phyloP scores from a whole-genome alignment of 345 rosid genomes.

The Populus tremula region DNA sequence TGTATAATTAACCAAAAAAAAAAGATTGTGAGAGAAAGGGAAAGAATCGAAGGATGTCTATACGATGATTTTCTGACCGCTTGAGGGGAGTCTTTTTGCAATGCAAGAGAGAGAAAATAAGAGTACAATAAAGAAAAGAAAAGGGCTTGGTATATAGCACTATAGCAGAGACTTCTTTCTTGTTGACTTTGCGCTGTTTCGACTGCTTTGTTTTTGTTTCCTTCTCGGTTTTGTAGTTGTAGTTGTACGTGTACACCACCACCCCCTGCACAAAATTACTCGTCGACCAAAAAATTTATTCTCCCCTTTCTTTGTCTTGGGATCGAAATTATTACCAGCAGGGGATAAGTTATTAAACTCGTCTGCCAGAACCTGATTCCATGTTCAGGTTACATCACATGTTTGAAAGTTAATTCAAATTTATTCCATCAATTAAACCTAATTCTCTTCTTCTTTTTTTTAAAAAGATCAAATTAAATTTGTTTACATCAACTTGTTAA shows the following conservation, averaged over 20 bases:
- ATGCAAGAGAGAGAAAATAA: not conserved
- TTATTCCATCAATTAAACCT: too few species aligned
- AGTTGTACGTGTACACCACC: not conserved
- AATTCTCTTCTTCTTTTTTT: too few species aligned
- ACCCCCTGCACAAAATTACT: not conserved
- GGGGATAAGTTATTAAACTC: not conserved
- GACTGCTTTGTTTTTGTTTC: not conserved
- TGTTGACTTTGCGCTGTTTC: conserved; percentile 41
- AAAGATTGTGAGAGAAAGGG: not conserved
- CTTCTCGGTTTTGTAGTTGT: not conserved
- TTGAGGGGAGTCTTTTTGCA: conserved; percentile 6
- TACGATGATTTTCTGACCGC: conserved; percentile 18
- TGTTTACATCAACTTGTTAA: too few species aligned
- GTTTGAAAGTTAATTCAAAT: too few species aligned
- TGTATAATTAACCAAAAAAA: not conserved
- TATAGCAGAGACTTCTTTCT: conserved; percentile 12
- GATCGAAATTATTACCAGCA: not conserved
- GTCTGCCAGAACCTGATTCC: too few species aligned
- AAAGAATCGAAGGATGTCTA: conserved; percentile 8
- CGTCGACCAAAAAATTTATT: not conserved
- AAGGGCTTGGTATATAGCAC: not conserved
- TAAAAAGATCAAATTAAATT: too few species aligned
- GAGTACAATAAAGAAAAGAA: not conserved
- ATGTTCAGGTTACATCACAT: too few species aligned
- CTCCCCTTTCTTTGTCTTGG: not conserved